Conservation (phyloP, 169 alveolate species). For the Cryptosporidium sp. region DNA sequence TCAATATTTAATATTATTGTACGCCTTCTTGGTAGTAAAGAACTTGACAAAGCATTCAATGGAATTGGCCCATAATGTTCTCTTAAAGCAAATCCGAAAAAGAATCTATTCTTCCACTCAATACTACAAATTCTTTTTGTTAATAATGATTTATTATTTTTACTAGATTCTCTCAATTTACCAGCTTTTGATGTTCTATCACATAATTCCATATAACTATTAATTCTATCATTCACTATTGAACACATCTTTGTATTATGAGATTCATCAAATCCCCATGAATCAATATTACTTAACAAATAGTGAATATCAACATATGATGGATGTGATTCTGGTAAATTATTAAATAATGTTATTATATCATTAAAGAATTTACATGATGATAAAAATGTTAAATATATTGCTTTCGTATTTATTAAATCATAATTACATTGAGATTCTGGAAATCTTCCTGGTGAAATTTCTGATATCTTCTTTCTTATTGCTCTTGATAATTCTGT, state of each 20-base stretch:
- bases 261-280: constrained; percentile 66
- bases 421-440: constrained; percentile 63
- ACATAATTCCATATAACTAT: constrained; percentile 1
- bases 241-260: constrained; percentile 35
- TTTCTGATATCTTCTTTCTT: constrained; percentile 24
- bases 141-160: not conserved
- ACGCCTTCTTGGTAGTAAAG: constrained; percentile 59
- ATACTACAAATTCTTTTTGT: constrained; percentile 17
- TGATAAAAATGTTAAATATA: constrained; percentile 33
- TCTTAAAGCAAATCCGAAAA: constrained; percentile 35
- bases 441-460: constrained; percentile 22
- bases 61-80: constrained; percentile 48
- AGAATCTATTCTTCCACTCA: constrained; percentile 63
- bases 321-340: constrained; percentile 56
- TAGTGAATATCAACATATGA: constrained; percentile 18
- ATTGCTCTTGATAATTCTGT: constrained; percentile 30
- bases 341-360: constrained; percentile 9
- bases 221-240: constrained; percentile 2
- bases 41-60: constrained; percentile 31
- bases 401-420: constrained; percentile 23
- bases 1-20: constrained; percentile 57
- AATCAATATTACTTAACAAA: not conserved
- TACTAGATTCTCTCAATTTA: not conserved
- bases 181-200: constrained; percentile 5
- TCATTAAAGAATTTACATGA: constrained; percentile 53